A percentile compares a stretch with the other conserved stretches of the same genome.
Conservation (phyloP, 331 rosid species). For the Rhamnella rubrinervis region DNA sequence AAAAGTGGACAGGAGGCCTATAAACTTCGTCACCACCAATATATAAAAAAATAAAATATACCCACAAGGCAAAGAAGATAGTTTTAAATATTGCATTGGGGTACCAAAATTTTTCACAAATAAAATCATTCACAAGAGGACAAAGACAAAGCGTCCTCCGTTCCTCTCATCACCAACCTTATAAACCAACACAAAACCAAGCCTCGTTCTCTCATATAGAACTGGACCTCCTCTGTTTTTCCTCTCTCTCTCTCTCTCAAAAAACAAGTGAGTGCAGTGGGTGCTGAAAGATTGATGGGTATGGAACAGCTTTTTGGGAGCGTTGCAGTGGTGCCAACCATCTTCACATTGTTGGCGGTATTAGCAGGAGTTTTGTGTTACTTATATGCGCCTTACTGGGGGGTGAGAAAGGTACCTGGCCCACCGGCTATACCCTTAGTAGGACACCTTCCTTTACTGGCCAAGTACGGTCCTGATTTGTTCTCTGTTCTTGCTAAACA, state of each 20-base stretch:
- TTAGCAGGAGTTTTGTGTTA: constrained; percentile 50
- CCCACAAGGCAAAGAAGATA: too few species aligned
- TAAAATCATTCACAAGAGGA: constrained; percentile 52
- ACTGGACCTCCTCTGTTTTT: background rate
- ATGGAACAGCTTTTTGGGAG: constrained; percentile 20
- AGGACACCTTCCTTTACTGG: constrained; percentile 90
- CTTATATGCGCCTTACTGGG: constrained; percentile 73
- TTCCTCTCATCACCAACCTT: constrained; percentile 12
- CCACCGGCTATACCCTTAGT: constrained; percentile 71
- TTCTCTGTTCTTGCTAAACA: constrained; percentile 85
- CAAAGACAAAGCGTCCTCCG: constrained; percentile 38
- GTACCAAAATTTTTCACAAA: constrained; percentile 30
- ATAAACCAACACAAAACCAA: background rate
- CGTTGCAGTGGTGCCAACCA: constrained; percentile 29
- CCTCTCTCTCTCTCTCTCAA: background rate
- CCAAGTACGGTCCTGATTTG: constrained; percentile 79
- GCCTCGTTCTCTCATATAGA: background rate
- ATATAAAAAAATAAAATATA: too few species aligned
- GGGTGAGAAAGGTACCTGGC: constrained; percentile 85
- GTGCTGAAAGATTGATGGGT: constrained; percentile 3
- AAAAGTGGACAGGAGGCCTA: too few species aligned
- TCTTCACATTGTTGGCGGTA: constrained; percentile 43
- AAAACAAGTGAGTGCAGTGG: background rate
- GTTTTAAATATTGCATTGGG: too few species aligned
- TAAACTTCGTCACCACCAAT: too few species aligned